Base-by-base conservation (phyloP, 441 rosid species). In the Daphne laureola region DNA sequence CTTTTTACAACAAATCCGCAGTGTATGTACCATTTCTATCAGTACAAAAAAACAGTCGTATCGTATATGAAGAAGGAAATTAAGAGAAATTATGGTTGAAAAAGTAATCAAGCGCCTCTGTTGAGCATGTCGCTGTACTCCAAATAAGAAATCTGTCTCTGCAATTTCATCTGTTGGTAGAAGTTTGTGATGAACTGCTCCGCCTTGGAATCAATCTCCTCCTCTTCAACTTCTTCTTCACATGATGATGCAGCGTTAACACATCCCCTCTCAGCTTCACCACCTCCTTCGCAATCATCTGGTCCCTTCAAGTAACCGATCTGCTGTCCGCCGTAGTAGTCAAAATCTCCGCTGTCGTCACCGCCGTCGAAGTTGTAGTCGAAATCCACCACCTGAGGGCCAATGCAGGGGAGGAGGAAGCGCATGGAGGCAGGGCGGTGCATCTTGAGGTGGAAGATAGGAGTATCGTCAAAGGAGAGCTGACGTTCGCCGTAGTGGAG, bases 401-500 rank as follows among this genome's bases (percentile, higher is more conserved):
- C 73, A 57, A 89, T 77, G 85, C 97, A 85, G 11, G 97, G 97
- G 12, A 89, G 55, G 47, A 61, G 71, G 71, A 77, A 84, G 46
- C 94, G 69, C 90, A 78, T 70, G 27, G 98, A 86, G 53, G 83
- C 61, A 0, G 92, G 90, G 2, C 90, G 84, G 67, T 73, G 74
- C 77, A 86, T 81, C 72, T 79, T 86, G 43, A 81, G 71, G 21
- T 77, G 80, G 64, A 89, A 76, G 41, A 83, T 57, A 0, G 96
- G 98, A 0, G 97, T 89, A 53, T 89, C 59, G 31, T 86, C 94
- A 58, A 92, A 92, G 8, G 97, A 86, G 18, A 92, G 89, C 72
- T 89, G 75, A 4, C 82, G 77, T 59, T 87, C 93, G 4, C 80
- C 62, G 17, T 73, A 73, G 56, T 59, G 68, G 21, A 63, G 17